These are phyloP conservation scores for Pleurotus pulmonarius DNA, from an alignment of 768 basidiomycete species.

Conservation along the genomic window DNA sequence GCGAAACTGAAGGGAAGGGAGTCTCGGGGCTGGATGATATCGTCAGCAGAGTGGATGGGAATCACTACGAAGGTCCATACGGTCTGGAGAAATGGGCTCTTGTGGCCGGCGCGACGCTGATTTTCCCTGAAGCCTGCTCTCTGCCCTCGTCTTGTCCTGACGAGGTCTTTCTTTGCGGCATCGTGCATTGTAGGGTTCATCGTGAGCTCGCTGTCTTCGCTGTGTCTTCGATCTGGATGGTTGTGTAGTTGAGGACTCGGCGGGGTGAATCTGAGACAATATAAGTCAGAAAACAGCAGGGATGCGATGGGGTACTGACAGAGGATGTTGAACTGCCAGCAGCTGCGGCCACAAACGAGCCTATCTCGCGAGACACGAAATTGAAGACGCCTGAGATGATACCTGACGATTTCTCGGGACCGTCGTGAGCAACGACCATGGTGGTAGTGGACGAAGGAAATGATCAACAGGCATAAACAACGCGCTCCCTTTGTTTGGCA, in stretches of 20 bases:
- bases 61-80: not conserved
- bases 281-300: not conserved
- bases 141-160: not conserved
- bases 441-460: not conserved
- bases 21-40: not conserved
- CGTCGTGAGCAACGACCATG: not conserved
- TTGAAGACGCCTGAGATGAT: constrained; percentile 61
- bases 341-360: constrained; percentile 67
- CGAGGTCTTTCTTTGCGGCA: too few species aligned
- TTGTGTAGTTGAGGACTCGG: too few species aligned
- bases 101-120: too few species aligned
- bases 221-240: too few species aligned
- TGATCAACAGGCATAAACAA: constrained; percentile 8
- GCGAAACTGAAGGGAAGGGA: constrained; percentile 17
- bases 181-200: too few species aligned
- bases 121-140: not conserved
- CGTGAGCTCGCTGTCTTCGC: too few species aligned
- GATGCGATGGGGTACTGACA: constrained; percentile 8
- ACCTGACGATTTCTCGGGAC: constrained; percentile 26
- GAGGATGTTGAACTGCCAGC: constrained; percentile 37
- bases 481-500: not conserved
- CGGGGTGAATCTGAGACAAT: constrained; percentile 7
- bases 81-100: not conserved
- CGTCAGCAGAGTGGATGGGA: not conserved
- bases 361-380: constrained; percentile 69